phyloP scores from a whole-genome alignment of 2,329 filamentous ascomycete species.

The Trematosphaeria pertusa region DNA sequence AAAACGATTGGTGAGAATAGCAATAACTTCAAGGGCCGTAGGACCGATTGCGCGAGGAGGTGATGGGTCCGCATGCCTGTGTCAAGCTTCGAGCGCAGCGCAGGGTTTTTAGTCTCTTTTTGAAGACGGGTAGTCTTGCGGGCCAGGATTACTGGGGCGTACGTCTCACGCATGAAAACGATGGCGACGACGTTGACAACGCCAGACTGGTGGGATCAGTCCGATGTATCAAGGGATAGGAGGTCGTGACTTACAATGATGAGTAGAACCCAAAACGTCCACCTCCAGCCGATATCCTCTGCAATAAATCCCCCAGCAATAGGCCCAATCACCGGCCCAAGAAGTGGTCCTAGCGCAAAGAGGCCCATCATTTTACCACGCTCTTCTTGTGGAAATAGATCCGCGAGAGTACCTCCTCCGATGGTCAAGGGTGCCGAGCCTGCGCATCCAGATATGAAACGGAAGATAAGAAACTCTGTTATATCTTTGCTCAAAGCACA shows the following conservation, averaged over 20 bases:
- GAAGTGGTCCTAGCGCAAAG: conserved; percentile 58
- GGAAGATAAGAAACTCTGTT: conserved; percentile 32
- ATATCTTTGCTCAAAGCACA: conserved; percentile 31
- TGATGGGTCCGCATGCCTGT: conserved; percentile 63
- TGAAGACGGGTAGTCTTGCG: conserved; percentile 68
- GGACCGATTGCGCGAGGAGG: conserved; percentile 43
- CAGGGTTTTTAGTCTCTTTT: conserved; percentile 65
- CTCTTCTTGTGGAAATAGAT: conserved; percentile 57
- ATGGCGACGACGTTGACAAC: background rate
- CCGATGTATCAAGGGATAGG: background rate
- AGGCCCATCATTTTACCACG: conserved; percentile 59
- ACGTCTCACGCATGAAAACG: conserved; percentile 71
- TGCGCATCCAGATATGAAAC: conserved; percentile 34
- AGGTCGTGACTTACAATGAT: conserved; percentile 47
- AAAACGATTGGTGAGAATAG: conserved; percentile 17
- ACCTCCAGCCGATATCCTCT: conserved; percentile 54
- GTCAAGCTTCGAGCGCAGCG: conserved; percentile 73
- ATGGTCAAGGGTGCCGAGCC: conserved; percentile 47
- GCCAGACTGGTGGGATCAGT: conserved; percentile 9
- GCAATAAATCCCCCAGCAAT: conserved; percentile 57
- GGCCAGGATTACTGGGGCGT: conserved; percentile 72
- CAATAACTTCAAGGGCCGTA: conserved; percentile 15
- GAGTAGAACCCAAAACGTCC: conserved; percentile 55
- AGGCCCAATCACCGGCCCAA: conserved; percentile 51
- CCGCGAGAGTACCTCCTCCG: conserved; percentile 60